These are phyloP conservation scores for Eremochloa ophiuroides DNA, from an alignment of 176 grass and related monocot species.

Conservation along the genomic window DNA sequence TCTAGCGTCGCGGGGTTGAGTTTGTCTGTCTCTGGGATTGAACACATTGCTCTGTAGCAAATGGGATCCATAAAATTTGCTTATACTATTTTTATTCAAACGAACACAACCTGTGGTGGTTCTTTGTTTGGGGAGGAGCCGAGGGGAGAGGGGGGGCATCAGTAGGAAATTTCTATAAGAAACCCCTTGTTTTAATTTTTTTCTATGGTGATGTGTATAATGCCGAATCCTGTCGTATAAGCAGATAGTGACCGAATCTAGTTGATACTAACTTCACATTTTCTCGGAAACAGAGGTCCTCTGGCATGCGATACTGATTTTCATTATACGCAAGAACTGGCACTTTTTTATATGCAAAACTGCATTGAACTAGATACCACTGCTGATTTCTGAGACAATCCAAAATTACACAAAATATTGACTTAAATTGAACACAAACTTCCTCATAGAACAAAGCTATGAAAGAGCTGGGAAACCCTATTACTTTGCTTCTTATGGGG, in stretches of 20 bases:
- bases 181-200: background rate
- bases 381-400: background rate
- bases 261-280: too few relatives aligned
- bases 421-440: background rate
- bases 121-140: too few relatives aligned
- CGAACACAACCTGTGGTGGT: background rate
- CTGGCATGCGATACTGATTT: background rate
- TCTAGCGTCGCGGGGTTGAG: background rate
- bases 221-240: background rate
- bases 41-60: background rate
- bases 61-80: background rate
- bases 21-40: background rate
- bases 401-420: background rate
- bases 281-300: background rate
- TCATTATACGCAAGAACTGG: background rate
- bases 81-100: background rate
- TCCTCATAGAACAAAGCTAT: constrained; percentile 34
- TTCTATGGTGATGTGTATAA: background rate
- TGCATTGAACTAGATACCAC: background rate
- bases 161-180: background rate
- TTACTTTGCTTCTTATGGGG: background rate
- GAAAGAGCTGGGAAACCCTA: constrained; percentile 29
- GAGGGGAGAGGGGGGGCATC: too few relatives aligned
- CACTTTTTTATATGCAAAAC: background rate
- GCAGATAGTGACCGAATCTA: background rate